Base-by-base conservation (phyloP, 768 basidiomycete genomes). In the Flagelloscypha sp. region DNA sequence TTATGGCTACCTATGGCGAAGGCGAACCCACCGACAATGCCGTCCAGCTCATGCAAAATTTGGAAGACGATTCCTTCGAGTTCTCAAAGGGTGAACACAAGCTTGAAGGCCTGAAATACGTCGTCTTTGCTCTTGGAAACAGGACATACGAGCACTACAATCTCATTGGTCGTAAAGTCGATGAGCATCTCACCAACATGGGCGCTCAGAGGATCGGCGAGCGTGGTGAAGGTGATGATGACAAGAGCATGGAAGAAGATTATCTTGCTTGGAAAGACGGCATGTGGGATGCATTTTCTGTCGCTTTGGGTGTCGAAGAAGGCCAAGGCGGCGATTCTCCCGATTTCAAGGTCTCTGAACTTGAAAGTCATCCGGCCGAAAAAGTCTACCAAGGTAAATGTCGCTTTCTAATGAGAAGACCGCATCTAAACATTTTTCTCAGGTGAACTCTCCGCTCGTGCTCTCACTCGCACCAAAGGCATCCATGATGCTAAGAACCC, bases 221-320 rank as follows among this genome's bases (percentile, higher is more conserved):
- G 54, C 70, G 83, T 24, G 94, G 94, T 7, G 93, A 98, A 59
- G 94, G 94, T 44, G 95, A 99, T 52, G 94, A 99, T 53, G 95
- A 99, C 61, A 95, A 95, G 69, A 90, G 85, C 54, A 97, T 99
- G 93, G 94, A 99, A 57, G 94, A 99, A 64, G 94, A 99, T 58
- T 99, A 98, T 56, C 75, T 99, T 9, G 92, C 88, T 49, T 99
- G 94, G 94, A 99, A 98, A 59, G 94, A 99, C 52, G 73, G 70
- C 47, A 93, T 98, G 92, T 98, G 92, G 86, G 80, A 84, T 12
- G 77, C 79, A 4, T 87, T 98, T 42, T 71, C 90, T n/a, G 56
- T 68, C 37, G 73, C 73, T 15, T 73, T 97, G 72, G 72, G 73
- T 35, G 89, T 95, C 33, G 93, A 97, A 57, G 95, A 97, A 57